phyloP scores from a whole-genome alignment of 176 grass and related monocot genomes.

The Panicum miliaceum region DNA sequence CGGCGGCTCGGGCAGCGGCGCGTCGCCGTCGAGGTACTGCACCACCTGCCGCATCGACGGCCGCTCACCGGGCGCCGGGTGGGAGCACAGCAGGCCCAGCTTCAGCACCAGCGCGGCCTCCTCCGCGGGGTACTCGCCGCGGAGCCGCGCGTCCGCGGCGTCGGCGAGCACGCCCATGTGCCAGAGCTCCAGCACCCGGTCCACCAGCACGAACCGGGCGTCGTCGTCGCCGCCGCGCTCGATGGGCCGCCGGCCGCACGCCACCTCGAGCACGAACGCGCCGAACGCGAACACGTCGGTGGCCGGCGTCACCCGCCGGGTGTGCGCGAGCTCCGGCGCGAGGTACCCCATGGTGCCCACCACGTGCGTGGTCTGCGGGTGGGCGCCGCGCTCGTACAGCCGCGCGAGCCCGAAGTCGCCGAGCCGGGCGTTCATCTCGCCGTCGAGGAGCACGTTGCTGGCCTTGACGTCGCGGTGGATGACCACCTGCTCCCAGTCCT shows the following conservation, averaged over 20 bases:
- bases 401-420: slow-evolving; percentile 61
- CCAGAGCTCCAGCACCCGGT: slow-evolving; percentile 45
- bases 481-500: slow-evolving; percentile 57
- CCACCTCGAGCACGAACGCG: slow-evolving; percentile 59
- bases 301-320: slow-evolving; percentile 45
- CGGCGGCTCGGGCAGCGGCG: slow-evolving; percentile 30
- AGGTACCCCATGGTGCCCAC: slow-evolving; percentile 66
- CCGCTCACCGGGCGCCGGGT: slow-evolving; percentile 39
- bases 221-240: slow-evolving; percentile 5
- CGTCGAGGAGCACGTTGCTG: slow-evolving; percentile 78
- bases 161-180: slow-evolving; percentile 7
- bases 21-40: slow-evolving; percentile 50
- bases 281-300: slow-evolving; percentile 66
- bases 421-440: slow-evolving; percentile 45
- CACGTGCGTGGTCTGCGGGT: slow-evolving; percentile 31
- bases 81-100: slow-evolving; percentile 49
- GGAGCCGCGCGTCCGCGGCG: slow-evolving; percentile 38
- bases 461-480: slow-evolving; percentile 88
- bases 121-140: slow-evolving; percentile 18
- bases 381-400: slow-evolving; percentile 40
- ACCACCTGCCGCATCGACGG: slow-evolving; percentile 56
- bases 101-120: slow-evolving; percentile 35
- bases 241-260: slow-evolving; percentile 47
- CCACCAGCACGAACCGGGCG: slow-evolving; percentile 33
- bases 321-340: slow-evolving; percentile 56